Percentiles rank a stretch among this genome's conserved stretches.
phyloP scores from a whole-genome alignment of 345 rosid species.

The Bretschneidera sinensis region DNA sequence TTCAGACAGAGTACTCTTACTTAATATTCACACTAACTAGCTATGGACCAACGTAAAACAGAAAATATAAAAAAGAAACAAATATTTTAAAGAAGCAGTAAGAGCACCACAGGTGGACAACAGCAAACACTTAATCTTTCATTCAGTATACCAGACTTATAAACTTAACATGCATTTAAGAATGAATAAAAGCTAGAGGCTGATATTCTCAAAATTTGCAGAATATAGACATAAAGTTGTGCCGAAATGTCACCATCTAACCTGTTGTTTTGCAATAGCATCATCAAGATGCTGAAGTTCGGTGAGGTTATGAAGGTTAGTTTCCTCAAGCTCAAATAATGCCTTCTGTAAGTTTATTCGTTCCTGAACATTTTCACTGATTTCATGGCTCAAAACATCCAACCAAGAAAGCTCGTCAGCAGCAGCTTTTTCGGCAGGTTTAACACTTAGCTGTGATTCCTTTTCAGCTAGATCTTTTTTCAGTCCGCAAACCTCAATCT shows the following conservation, averaged over 20 bases:
- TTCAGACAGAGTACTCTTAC: too few relatives aligned
- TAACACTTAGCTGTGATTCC: slow-evolving; percentile 66
- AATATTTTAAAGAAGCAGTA: slow-evolving; percentile 8
- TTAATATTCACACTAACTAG: too few relatives aligned
- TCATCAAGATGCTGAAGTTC: slow-evolving; percentile 89
- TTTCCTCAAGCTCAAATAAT: slow-evolving; percentile 87
- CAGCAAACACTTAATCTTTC: too few relatives aligned
- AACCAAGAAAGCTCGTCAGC: slow-evolving; percentile 88
- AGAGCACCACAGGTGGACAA: too few relatives aligned
- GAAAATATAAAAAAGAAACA: slow-evolving; percentile 2
- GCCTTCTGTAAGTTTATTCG: slow-evolving; percentile 93
- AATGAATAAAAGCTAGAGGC: background rate
- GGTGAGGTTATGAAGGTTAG: slow-evolving; percentile 59
- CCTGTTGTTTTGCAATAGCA: slow-evolving; percentile 81
- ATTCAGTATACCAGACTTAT: too few relatives aligned
- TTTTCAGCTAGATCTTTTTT: slow-evolving; percentile 84
- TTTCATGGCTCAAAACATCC: slow-evolving; percentile 83
- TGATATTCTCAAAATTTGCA: background rate
- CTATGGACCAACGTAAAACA: too few relatives aligned
- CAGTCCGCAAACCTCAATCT: slow-evolving; percentile 81
- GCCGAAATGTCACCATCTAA: slow-evolving; percentile 17
- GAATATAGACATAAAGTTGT: background rate
- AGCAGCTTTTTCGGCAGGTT: slow-evolving; percentile 66
- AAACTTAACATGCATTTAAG: background rate
- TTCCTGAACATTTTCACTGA: slow-evolving; percentile 92